Base-by-base conservation (phyloP, 495 filamentous ascomycete genomes). In the Penicillium nucicola region DNA sequence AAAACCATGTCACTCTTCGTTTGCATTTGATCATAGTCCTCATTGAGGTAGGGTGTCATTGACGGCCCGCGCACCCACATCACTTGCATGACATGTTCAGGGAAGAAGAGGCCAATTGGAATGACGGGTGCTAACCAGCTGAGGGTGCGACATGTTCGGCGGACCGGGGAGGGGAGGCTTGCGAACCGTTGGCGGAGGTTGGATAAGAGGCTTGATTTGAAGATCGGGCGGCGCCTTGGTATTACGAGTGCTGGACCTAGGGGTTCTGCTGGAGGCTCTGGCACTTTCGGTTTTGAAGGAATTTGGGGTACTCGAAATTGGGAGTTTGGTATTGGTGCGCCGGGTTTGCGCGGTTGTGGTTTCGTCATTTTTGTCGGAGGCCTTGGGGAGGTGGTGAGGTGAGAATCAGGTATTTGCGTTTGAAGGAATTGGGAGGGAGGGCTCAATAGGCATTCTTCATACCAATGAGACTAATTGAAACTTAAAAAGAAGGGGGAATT, bases 11-110 rank as follows among this genome's bases (percentile, higher is more conserved):
- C 80, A 35, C 65, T 59, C n/a, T 77, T 61, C 19, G 75, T 74
- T 18, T 80, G 71, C 39, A 74, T 79, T 53, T 77, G 66, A 34
- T 84, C 75, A 61, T 69, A 84, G 40, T 84, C 76, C 34, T 82
- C 72, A 53, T 90, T 90, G 10, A 92, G 60, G 64, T 81, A 86
- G 0, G 88, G 88, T 45, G 85, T 88, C 88, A 92, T 92, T 13
- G 83, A 87, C 17, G 81, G 72, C 3, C 88, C 88, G 22, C 68
- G 72, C 54, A 90, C 82, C 69, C 75, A 75, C 57, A 83, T 82
- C 22, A 86, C 53, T 52, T 84, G 75, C 41, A 77, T 74, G 43
- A 89, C 71, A 57, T 86, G 74, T 39, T 77, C 72, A 42, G 83
- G 80, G 69, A 89, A 79, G 69, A 82, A 84, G 36, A 85, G 75